A percentile compares a stretch with the other conserved stretches of the same genome.
phyloP scores from a whole-genome alignment of 78 protist genomes.

The Mastigamoeba balamuthi region DNA sequence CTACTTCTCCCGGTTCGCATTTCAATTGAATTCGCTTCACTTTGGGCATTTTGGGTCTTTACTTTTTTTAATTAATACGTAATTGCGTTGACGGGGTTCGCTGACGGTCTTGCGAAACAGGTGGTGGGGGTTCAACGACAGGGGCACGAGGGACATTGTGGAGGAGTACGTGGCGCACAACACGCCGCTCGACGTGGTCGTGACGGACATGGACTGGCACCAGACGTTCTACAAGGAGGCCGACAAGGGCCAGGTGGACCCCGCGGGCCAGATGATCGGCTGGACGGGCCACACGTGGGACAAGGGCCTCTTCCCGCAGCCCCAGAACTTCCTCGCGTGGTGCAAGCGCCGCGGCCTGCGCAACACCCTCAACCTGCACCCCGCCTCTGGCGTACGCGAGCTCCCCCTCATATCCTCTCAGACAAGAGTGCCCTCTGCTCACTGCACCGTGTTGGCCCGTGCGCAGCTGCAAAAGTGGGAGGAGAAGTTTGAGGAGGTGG shows the following conservation, averaged over 20 bases:
- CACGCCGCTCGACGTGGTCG: slow-evolving; percentile 42
- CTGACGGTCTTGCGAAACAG: too few species aligned
- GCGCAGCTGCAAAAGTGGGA: neutral
- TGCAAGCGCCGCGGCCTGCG: neutral
- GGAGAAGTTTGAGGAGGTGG: neutral
- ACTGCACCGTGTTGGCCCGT: neutral
- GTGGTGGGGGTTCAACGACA: neutral
- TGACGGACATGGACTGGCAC: slow-evolving; percentile 62
- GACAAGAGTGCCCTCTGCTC: neutral
- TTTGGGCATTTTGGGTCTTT: too few species aligned
- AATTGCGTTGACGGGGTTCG: too few species aligned
- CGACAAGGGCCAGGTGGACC: neutral
- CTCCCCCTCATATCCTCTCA: neutral
- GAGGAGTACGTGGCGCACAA: neutral
- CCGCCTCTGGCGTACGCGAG: neutral
- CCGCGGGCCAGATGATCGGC: neutral
- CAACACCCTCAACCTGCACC: slow-evolving; percentile 7
- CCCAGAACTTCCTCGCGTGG: neutral
- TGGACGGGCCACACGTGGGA: slow-evolving; percentile 46
- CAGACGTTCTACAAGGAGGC: slow-evolving; percentile 2
- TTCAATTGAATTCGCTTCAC: neutral
- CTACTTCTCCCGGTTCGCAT: neutral
- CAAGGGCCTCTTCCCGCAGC: slow-evolving; percentile 1
- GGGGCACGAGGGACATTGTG: neutral
- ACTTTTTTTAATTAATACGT: too few species aligned